Base-by-base conservation (phyloP, 2,329 filamentous ascomycete species). In the Ophiostoma montium region DNA sequence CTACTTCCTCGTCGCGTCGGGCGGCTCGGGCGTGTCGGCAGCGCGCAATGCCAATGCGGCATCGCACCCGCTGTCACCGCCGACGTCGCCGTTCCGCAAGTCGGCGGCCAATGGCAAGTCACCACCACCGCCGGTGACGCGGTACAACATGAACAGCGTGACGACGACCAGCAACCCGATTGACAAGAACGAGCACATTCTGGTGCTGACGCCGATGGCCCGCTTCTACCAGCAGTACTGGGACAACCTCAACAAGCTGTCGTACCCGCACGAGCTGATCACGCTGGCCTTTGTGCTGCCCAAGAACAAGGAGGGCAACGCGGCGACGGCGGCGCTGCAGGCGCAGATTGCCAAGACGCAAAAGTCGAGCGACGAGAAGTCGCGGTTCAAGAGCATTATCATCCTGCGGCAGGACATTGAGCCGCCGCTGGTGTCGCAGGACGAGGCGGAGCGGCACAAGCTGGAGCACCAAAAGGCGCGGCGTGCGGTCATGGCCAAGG, bases 331-430 rank as follows among this genome's bases (percentile, higher is more conserved):
- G 7, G 81, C 84, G 35, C 70, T 98, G 48, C 89, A 98, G 67
- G 81, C 82, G 50, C 83, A 87, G 56, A 86, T 98, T 56, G 73
- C 82, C 47, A 84, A 84, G 64, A 94, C 87, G 0, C 92, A 98
- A 63, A 82, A 83, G 52, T 63, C 61, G 5, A 86, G 88, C 0
- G 76, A 83, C 0, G 80, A 87, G 57, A 82, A 81, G 63, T 75
- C 86, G 60, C 83, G 88, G 52, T 98, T 98, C 69, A 85, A 88
- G 58, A 88, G 84, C 62, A 82, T 98, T 60, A 90, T 89, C 54
- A 96, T 98, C 60, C 77, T 96, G 58, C 80, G 92, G 51, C 90
- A 98, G 65, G 92, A 98, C 67, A 94, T 94, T 56, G 89, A 95
- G 50, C 80, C 84, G 10, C 85, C 88, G 0, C 66, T 95, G 30